A percentile compares a stretch with the other conserved stretches of the same genome.
Conservation (phyloP, 805 yeast genomes). For the Pichia insulana region DNA sequence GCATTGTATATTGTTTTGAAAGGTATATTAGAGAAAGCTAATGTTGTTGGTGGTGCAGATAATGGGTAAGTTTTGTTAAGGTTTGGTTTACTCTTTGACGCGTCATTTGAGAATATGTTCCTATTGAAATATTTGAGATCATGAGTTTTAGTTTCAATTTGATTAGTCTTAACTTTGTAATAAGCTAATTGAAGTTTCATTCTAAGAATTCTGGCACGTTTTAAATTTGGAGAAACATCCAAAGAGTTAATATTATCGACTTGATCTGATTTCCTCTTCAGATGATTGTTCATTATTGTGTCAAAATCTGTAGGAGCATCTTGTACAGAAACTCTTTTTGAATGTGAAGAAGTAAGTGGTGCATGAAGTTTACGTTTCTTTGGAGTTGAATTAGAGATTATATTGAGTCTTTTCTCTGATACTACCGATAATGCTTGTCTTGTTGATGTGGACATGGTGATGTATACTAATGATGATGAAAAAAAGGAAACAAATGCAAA, state of each 20-base stretch:
- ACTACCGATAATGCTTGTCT: background rate
- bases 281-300: background rate
- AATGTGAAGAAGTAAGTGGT: background rate
- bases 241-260: background rate
- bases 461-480: background rate
- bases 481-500: background rate
- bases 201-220: conserved; percentile 35
- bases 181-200: conserved; percentile 43
- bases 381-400: background rate
- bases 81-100: background rate
- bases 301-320: background rate
- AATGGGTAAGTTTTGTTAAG: background rate
- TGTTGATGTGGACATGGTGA: background rate
- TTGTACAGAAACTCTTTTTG: background rate
- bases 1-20: conserved; percentile 1
- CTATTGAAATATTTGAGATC: conserved; percentile 19
- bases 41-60: conserved; percentile 5
- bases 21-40: background rate
- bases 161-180: conserved; percentile 43
- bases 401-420: background rate
- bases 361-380: background rate
- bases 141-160: conserved; percentile 28
- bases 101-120: conserved; percentile 6
- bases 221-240: conserved; percentile 19
- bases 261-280: background rate